Evolutionary conservation across 345 rosid species (phyloP).

Genomic region (Acer yangbiense): DNA sequence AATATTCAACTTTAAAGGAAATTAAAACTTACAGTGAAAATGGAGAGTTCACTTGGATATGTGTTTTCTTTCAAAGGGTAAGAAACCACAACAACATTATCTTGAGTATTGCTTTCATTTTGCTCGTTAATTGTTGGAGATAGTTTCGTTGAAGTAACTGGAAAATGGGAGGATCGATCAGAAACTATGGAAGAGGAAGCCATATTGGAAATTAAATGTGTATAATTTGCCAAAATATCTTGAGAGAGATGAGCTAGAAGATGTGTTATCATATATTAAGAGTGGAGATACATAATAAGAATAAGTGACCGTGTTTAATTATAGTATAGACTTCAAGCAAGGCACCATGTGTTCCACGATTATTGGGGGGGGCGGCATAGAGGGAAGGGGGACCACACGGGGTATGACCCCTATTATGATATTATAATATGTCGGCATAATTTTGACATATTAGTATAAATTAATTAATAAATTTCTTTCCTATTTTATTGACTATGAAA

Average conservation of each 20-base stretch:
- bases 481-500: too few relatives aligned
- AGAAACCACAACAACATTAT: not conserved
- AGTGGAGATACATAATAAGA: not conserved
- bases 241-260: not conserved
- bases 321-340: too few relatives aligned
- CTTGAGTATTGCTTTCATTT: not conserved
- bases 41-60: not conserved
- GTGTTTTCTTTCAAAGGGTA: not conserved
- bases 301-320: too few relatives aligned
- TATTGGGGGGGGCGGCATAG: too few relatives aligned
- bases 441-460: too few relatives aligned
- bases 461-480: too few relatives aligned
- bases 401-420: too few relatives aligned
- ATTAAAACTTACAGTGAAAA: not conserved
- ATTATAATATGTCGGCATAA: too few relatives aligned
- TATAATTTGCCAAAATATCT: not conserved
- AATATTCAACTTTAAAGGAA: too few relatives aligned
- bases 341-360: too few relatives aligned
- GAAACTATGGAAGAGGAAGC: not conserved
- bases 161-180: not conserved
- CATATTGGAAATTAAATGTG: not conserved
- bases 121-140: not conserved
- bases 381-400: too few relatives aligned
- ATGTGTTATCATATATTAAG: not conserved
- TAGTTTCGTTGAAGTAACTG: not conserved